phyloP scores from a whole-genome alignment of 129 eudicot species.

The Chrysanthemum makinoi region DNA sequence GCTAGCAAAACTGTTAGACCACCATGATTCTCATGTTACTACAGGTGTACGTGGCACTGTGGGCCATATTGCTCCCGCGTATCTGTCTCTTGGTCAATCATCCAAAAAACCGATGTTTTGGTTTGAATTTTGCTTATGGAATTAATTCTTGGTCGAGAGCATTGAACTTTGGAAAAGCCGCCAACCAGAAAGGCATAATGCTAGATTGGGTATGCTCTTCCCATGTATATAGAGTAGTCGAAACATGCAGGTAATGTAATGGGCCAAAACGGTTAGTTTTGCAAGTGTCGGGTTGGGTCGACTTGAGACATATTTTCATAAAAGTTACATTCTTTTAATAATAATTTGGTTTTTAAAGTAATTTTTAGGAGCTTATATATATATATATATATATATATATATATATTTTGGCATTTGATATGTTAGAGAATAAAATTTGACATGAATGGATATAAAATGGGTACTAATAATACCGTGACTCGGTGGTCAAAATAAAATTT shows the following conservation, averaged over 20 bases:
- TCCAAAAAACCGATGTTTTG: slow-evolving; percentile 93
- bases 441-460: too few relatives aligned
- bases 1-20: slow-evolving; percentile 89
- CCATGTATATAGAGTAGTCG: neutral
- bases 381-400: too few relatives aligned
- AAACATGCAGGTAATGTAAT: neutral
- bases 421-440: too few relatives aligned
- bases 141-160: slow-evolving; percentile 82
- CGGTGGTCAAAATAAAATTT: too few relatives aligned
- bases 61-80: slow-evolving; percentile 97
- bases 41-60: slow-evolving; percentile 96
- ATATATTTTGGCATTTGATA: too few relatives aligned
- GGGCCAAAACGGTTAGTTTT: neutral
- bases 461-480: too few relatives aligned
- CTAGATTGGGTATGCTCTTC: slow-evolving; percentile 72
- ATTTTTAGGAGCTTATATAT: too few relatives aligned
- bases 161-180: slow-evolving; percentile 75
- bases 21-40: slow-evolving; percentile 87
- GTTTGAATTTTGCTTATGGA: slow-evolving; percentile 90
- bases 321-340: too few relatives aligned
- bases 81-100: slow-evolving; percentile 85
- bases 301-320: neutral
- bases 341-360: too few relatives aligned
- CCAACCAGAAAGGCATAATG: slow-evolving; percentile 81
- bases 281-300: neutral